A percentile compares a stretch with the other conserved stretches of the same genome.
phyloP scores from a whole-genome alignment of 495 filamentous ascomycete species.

The Parmelia sp. region DNA sequence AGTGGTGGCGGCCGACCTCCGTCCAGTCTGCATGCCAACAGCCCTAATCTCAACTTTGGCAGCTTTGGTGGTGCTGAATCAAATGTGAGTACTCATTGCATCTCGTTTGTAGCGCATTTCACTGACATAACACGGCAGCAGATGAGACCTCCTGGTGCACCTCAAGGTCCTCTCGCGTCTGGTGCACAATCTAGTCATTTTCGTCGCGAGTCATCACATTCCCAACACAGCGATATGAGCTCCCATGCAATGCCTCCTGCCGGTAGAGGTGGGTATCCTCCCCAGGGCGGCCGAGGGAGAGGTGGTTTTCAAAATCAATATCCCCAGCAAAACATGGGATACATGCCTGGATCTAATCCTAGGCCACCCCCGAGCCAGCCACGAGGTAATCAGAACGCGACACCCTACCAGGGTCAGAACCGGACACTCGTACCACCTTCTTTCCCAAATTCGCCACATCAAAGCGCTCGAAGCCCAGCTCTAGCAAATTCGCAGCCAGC shows the following conservation, averaged over 20 bases:
- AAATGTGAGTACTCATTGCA: constrained; percentile 52
- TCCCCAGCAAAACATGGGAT: constrained; percentile 55
- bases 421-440: constrained; percentile 45
- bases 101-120: constrained; percentile 10
- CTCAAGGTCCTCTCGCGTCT: constrained; percentile 54
- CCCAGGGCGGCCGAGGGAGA: constrained; percentile 61
- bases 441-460: constrained; percentile 62
- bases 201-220: constrained; percentile 76
- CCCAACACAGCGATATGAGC: constrained; percentile 68
- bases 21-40: constrained; percentile 58
- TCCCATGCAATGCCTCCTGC: constrained; percentile 48
- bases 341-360: constrained; percentile 57
- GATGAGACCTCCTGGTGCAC: constrained; percentile 52
- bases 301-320: constrained; percentile 42
- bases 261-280: constrained; percentile 49
- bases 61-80: constrained; percentile 66
- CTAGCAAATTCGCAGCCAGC: constrained; percentile 59
- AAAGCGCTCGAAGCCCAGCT: constrained; percentile 65
- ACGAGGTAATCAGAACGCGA: constrained; percentile 57
- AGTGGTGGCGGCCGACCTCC: constrained; percentile 81
- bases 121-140: constrained; percentile 40
- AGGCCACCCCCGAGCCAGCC: constrained; percentile 55
- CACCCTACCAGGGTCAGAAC: constrained; percentile 54
- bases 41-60: constrained; percentile 67
- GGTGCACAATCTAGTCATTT: constrained; percentile 63